A percentile compares a stretch with the other conserved stretches of the same genome.
phyloP scores from a whole-genome alignment of 2,329 filamentous ascomycete genomes.

The Claviceps sp. region DNA sequence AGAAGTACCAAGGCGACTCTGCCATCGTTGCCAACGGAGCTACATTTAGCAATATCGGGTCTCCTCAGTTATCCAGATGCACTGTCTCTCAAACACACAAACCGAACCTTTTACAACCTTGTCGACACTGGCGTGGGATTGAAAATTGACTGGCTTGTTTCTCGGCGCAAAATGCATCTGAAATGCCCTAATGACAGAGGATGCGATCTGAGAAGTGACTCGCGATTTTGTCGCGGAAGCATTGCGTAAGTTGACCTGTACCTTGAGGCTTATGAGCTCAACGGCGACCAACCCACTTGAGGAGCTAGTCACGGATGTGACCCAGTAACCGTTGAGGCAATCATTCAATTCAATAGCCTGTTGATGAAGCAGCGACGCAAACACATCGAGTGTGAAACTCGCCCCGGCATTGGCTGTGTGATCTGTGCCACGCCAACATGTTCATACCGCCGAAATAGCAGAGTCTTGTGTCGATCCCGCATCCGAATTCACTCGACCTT shows the following conservation, averaged over 20 bases:
- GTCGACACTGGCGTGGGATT: conserved; percentile 52
- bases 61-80: conserved; percentile 58
- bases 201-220: conserved; percentile 46
- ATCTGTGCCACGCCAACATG: conserved; percentile 38
- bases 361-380: conserved; percentile 46
- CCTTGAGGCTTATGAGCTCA: too few species aligned
- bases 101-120: conserved; percentile 46
- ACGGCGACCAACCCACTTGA: neutral
- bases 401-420: conserved; percentile 41
- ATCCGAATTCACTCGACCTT: conserved; percentile 29
- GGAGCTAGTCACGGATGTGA: neutral
- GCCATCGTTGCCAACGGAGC: conserved; percentile 43
- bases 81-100: conserved; percentile 55
- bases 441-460: conserved; percentile 29
- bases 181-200: conserved; percentile 47
- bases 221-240: conserved; percentile 46
- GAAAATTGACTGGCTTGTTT: conserved; percentile 57
- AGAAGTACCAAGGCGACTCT: neutral
- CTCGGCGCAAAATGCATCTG: conserved; percentile 47
- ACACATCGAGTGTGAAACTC: conserved; percentile 47
- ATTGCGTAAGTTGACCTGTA: conserved; percentile 32
- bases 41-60: conserved; percentile 49
- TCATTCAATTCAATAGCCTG: conserved; percentile 28
- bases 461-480: conserved; percentile 31
- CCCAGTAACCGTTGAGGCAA: neutral